Conservation (phyloP, 805 yeast genomes). For the Ogataea wickerhamii region DNA sequence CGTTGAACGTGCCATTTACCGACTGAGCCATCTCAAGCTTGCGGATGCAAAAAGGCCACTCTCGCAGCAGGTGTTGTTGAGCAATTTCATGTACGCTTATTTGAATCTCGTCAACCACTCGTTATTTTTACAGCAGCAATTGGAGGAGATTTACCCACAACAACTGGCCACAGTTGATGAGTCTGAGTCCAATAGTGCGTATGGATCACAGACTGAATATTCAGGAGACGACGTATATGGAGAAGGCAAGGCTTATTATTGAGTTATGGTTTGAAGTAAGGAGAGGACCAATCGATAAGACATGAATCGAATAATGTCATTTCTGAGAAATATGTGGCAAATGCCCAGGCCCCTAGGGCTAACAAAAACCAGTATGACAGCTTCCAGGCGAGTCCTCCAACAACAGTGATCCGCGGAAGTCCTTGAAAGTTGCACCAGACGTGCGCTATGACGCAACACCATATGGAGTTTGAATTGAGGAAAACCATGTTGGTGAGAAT, state of each 20-base stretch:
- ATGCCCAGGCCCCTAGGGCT: slow-evolving; percentile 40
- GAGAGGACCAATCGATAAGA: slow-evolving; percentile 5
- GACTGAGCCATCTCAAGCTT: slow-evolving; percentile 86
- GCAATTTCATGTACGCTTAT: slow-evolving; percentile 97
- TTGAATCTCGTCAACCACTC: slow-evolving; percentile 93
- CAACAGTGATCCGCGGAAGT: slow-evolving; percentile 43
- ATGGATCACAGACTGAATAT: not conserved
- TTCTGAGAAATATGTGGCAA: slow-evolving; percentile 27
- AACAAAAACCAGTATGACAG: slow-evolving; percentile 38
- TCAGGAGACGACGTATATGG: not conserved
- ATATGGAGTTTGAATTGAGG: slow-evolving; percentile 48
- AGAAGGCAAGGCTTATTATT: not conserved
- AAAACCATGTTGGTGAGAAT: slow-evolving; percentile 56
- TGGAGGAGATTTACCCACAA: slow-evolving; percentile 28
- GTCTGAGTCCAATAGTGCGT: not conserved
- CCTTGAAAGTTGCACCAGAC: slow-evolving; percentile 68
- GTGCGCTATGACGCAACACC: slow-evolving; percentile 60
- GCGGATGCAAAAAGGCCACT: slow-evolving; percentile 92
- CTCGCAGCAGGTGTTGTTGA: slow-evolving; percentile 85
- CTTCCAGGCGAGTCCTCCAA: slow-evolving; percentile 24
- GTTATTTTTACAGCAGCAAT: slow-evolving; percentile 62
- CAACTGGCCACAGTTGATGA: not conserved
- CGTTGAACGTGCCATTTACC: slow-evolving; percentile 92
- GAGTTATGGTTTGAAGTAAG: not conserved
- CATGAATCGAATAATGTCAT: slow-evolving; percentile 10